Evolutionary conservation across 129 eudicot species (phyloP), one percentile per base, ranked within the genome.

Genomic region (Deinandra increscens): DNA sequence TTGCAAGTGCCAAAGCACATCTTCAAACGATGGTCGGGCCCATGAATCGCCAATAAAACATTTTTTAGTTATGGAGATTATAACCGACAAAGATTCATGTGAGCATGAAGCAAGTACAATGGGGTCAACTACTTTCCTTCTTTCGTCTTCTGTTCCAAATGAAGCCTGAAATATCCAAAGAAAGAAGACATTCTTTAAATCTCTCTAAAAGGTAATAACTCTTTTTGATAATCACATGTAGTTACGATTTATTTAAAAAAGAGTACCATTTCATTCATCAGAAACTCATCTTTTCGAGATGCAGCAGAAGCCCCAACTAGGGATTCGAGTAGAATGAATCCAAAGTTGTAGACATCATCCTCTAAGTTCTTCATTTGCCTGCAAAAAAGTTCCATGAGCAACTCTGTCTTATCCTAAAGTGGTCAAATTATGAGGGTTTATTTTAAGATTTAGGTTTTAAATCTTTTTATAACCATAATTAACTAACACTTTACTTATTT

Each of bases 311-410:
- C 81, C 64, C 88, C 86, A 9, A 83, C 84, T 64, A 86, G 68
- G 11, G 91, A 80, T 79, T 86, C 91, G 2, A 83, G 79, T 33
- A 86, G 63, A 64, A 86, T 80, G 54, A 80, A 83, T 49, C 91
- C 91, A n/a, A 86, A 86, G 85, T 79, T 78, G 68, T 83, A 86
- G 39, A 86, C 85, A 73, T 86, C 91, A 34, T 86, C 91, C 70
- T 83, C 91, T 37, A 86, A 69, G 71, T 75, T 73, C 78, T 80
- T 86, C 88, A 83, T 75, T 62, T 83, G 83, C 87, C 91, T 86
- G 82, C 81, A 74, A 74, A 42, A 15, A 69, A 39, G 20, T 29
- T 29, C n/a, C 68, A 56, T 46, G 13, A 44, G 34, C 6, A 33
- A 31, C 18, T 67, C 14, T 14, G 61, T 23, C 23, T 23, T 55